These are phyloP conservation scores for Pseudogymnoascus sp. DNA, from an alignment of 2,329 filamentous ascomycete genomes.

Conservation along the genomic window DNA sequence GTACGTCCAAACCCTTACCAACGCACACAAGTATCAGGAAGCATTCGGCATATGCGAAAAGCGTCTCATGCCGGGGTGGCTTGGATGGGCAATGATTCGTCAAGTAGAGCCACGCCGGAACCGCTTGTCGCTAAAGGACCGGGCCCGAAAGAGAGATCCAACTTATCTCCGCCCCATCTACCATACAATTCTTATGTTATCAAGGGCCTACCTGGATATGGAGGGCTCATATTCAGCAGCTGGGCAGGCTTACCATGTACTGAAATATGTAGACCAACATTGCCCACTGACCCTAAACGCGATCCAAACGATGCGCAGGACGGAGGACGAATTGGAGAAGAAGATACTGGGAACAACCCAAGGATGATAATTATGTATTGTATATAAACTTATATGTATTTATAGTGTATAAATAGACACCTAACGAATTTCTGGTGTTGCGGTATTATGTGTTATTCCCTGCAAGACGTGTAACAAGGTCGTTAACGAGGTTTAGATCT, in stretches of 20 bases:
- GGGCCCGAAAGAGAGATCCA: conserved; percentile 19
- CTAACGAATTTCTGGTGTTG: not conserved
- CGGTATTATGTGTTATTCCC: not conserved
- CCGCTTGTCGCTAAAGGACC: conserved; percentile 20
- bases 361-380: conserved; percentile 4
- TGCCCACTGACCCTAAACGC: conserved; percentile 26
- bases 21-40: conserved; percentile 49
- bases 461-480: not conserved
- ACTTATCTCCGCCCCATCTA: conserved; percentile 24
- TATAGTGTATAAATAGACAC: conserved; percentile 1
- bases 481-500: not conserved
- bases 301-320: conserved; percentile 25
- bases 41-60: conserved; percentile 71
- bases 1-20: conserved; percentile 61
- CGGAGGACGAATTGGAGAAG: conserved; percentile 22
- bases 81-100: conserved; percentile 52
- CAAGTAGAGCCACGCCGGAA: conserved; percentile 20
- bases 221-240: conserved; percentile 23
- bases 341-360: conserved; percentile 6
- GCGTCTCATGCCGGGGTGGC: conserved; percentile 70
- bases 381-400: conserved; percentile 6
- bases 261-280: conserved; percentile 22
- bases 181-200: conserved; percentile 25
- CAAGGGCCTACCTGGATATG: conserved; percentile 23
- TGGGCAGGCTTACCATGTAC: conserved; percentile 16